Evolutionary conservation across 176 grass and related monocot species (phyloP), one percentile per base, ranked within the genome.

Genomic region (Thinopyrum elongatum): DNA sequence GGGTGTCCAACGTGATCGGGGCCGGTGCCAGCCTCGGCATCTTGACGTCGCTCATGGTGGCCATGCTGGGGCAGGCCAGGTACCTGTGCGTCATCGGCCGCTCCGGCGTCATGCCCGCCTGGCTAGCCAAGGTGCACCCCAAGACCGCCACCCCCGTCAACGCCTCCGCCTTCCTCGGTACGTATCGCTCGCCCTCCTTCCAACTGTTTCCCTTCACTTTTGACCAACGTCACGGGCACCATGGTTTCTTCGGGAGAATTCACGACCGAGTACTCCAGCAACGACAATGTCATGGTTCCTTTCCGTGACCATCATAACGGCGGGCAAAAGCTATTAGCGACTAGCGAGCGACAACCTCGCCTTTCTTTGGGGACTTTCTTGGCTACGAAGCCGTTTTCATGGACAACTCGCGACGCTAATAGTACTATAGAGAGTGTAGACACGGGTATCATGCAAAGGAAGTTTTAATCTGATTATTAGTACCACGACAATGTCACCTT

Each of bases 71-170:
- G 0, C 97, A 99, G 82, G 97, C 97, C 0, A 83, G 97, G 63
- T 99, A 99, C 77, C 81, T 99, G 7, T 99, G 97, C 49, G 97
- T 96, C 59, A 96, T 99, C 80, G 94, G 97, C 29, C 93, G 97
- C 34, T 99, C 97, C 3, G 93, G 84, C 29, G 90, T 99, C 5
- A 74, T 99, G 86, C 97, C 97, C 0, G 75, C 82, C 0, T 99
- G 94, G 97, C 92, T 99, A 14, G 97, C 97, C 76, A 83, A 70
- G 77, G 97, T 99, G 29, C 85, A 94, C 85, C 90, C 97, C 0
- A 22, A 15, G 46, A 94, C 94, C 0, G 82, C 97, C 78, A 99
- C 97, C 6, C 97, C 97, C 19, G 82, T 99, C 82, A 96, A 99
- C 69, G 94, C 97, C 72, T 99, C 97, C 1, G 90, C 74, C 15